Evolutionary conservation across 306 rosid species (phyloP).

Genomic region (Alnus rubra): DNA sequence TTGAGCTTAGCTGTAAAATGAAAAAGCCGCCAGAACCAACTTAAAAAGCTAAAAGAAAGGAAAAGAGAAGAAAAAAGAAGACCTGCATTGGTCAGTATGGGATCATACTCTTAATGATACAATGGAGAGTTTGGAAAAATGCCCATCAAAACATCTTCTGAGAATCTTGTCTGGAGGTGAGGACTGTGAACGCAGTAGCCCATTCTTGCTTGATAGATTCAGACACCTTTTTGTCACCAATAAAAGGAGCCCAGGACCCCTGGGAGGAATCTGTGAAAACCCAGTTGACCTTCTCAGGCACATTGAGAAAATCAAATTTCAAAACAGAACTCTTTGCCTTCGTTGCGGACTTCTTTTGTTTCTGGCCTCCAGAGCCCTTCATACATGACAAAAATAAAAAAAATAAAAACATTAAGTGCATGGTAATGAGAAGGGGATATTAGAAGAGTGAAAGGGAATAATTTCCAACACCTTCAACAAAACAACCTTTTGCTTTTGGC

Average conservation of each 20-base stretch:
- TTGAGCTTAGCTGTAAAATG: conserved; percentile 15
- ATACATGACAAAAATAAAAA: conserved; percentile 19
- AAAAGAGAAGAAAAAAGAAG: not conserved
- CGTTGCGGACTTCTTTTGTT: conserved; percentile 32
- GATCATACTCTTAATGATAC: conserved; percentile 2
- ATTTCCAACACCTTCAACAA: not conserved
- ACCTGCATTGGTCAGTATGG: conserved; percentile 28
- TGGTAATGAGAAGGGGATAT: not conserved
- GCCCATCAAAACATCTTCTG: conserved; percentile 5
- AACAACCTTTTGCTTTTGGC: conserved; percentile 19
- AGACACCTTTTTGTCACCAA: conserved; percentile 35
- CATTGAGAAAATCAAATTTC: conserved; percentile 45
- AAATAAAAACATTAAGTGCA: not conserved
- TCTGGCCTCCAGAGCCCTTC: conserved; percentile 33
- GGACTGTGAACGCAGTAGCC: conserved; percentile 43
- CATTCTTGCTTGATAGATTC: conserved; percentile 41
- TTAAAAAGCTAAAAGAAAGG: not conserved
- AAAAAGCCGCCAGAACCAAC: conserved; percentile 2
- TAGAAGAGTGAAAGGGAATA: conserved; percentile 6
- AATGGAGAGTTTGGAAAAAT: conserved; percentile 1
- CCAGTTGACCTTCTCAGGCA: conserved; percentile 57
- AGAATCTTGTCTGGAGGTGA: conserved; percentile 27
- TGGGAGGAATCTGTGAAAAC: conserved; percentile 44
- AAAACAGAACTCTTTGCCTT: conserved; percentile 23
- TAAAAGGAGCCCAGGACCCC: conserved; percentile 52